Evolutionary conservation across 2,329 filamentous ascomycete species (phyloP).

Genomic region (Knoxdaviesia capensis): DNA sequence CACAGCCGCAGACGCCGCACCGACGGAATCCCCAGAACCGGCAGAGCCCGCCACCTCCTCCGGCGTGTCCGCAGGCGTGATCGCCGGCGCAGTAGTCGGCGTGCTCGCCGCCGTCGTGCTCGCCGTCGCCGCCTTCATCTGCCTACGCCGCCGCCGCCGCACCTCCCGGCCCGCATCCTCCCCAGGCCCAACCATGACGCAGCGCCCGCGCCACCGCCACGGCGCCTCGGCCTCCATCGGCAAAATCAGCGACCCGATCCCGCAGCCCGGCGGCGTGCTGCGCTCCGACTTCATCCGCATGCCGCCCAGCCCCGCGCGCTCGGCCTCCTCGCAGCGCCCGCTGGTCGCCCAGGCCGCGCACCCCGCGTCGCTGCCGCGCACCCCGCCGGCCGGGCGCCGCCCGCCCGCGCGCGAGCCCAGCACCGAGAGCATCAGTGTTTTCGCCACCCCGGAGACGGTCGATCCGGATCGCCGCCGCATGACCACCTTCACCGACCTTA

Average conservation of each 20-base stretch:
- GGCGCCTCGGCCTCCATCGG: constrained; percentile 19
- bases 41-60: constrained; percentile 1
- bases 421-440: constrained; percentile 30
- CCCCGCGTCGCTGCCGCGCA: constrained; percentile 3
- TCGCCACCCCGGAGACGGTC: constrained; percentile 25
- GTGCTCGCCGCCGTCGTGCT: constrained; percentile 19
- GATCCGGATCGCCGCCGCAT: constrained; percentile 10
- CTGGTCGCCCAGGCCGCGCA: constrained; percentile 2
- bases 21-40: constrained; percentile 4
- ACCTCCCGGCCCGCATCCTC: not conserved
- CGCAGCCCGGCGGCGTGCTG: constrained; percentile 18
- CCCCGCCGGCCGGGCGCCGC: constrained; percentile 3
- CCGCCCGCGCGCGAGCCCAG: constrained; percentile 17
- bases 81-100: constrained; percentile 27
- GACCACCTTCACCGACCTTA: constrained; percentile 33
- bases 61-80: constrained; percentile 17
- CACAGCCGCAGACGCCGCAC: constrained; percentile 8
- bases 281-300: constrained; percentile 34
- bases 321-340: not conserved
- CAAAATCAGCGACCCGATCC: constrained; percentile 36
- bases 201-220: constrained; percentile 8
- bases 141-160: constrained; percentile 13
- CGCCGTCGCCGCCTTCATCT: constrained; percentile 19
- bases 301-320: constrained; percentile 2
- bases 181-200: constrained; percentile 2